A percentile compares a stretch with the other conserved stretches of the same genome.
Conservation (phyloP, 257 asterid species). For the Nicotiana knightiana region DNA sequence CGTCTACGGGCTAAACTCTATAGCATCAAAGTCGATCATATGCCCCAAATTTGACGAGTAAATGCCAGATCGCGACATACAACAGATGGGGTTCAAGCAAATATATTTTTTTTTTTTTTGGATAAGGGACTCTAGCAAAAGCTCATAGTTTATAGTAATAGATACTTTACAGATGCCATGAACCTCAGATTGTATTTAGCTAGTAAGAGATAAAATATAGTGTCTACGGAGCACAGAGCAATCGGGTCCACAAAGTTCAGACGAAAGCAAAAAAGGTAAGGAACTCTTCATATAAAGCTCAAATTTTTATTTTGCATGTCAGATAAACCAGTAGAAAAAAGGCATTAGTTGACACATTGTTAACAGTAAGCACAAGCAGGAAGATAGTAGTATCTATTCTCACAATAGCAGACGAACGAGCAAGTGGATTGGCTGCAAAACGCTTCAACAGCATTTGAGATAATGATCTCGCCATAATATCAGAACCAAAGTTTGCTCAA, state of each 20-base stretch:
- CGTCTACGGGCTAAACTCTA: neutral
- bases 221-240: neutral
- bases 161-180: neutral
- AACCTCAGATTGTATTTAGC: neutral
- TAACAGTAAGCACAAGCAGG: neutral
- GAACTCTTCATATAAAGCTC: neutral
- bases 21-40: neutral
- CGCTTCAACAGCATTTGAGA: conserved; percentile 49
- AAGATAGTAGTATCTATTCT: conserved; percentile 7
- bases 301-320: neutral
- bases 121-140: neutral
- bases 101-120: no score
- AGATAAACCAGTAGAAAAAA: neutral
- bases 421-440: conserved; percentile 40
- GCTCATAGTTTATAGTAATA: neutral
- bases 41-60: neutral
- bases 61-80: neutral
- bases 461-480: conserved; percentile 63
- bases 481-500: neutral
- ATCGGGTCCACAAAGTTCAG: neutral
- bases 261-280: neutral
- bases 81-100: neutral
- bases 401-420: conserved; percentile 41
- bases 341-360: neutral
- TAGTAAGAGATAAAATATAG: neutral